Percentiles rank a stretch among this genome's conserved stretches.
These are phyloP conservation scores for Pinus tabuliformis DNA, from an alignment of 75 land plant species.

Conservation along the genomic window DNA sequence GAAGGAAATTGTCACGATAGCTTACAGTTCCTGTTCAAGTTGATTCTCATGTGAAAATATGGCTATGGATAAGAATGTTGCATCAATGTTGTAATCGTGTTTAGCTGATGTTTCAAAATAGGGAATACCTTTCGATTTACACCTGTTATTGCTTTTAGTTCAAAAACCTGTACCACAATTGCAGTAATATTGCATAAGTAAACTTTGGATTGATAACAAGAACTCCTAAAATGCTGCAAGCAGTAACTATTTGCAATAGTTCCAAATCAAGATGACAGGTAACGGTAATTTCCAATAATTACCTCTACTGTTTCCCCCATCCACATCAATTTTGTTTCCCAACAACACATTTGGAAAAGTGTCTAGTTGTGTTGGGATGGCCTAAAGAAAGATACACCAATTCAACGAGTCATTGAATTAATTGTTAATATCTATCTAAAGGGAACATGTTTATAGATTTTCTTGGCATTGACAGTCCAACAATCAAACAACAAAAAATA, in stretches of 20 bases:
- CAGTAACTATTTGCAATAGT: not conserved
- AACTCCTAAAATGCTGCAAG: not conserved
- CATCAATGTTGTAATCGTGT: conserved; percentile 66
- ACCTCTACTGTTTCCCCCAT: conserved; percentile 88
- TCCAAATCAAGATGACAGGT: not conserved
- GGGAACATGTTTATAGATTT: no score
- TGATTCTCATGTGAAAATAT: conserved; percentile 55
- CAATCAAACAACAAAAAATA: no score
- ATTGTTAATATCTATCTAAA: no score
- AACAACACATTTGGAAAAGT: conserved; percentile 68
- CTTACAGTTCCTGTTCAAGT: conserved; percentile 56
- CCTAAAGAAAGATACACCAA: no score
- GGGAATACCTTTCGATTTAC: conserved; percentile 71
- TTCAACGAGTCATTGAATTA: no score
- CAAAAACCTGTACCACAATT: conserved; percentile 51
- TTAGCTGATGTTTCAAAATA: conserved; percentile 96
- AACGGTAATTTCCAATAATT: conserved; percentile 1
- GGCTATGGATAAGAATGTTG: conserved; percentile 64
- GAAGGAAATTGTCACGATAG: not conserved
- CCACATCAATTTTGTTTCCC: conserved; percentile 86
- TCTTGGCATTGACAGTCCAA: no score
- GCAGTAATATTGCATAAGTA: not conserved
- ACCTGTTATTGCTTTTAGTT: conserved; percentile 74
- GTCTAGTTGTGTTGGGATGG: no score
- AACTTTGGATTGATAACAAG: not conserved